Evolutionary conservation across 306 rosid genomes (phyloP).

Genomic region (Carpinus fangiana): DNA sequence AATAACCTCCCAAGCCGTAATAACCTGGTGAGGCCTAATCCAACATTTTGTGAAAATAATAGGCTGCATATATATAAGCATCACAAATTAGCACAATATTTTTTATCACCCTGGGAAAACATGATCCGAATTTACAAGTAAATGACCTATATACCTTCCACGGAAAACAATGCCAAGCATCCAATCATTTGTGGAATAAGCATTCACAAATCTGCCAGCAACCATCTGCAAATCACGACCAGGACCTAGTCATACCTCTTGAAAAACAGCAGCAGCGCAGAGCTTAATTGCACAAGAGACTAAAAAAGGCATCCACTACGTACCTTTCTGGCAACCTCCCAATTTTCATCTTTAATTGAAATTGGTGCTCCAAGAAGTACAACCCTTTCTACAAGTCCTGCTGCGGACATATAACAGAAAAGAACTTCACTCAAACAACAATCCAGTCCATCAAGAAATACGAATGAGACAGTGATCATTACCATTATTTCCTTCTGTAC

Average conservation of each 20-base stretch:
- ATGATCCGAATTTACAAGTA: conserved; percentile 14
- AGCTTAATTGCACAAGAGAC: neutral
- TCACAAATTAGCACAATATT: conserved; percentile 1
- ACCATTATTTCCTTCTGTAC: conserved; percentile 55
- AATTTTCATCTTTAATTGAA: conserved; percentile 52
- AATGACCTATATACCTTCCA: conserved; percentile 46
- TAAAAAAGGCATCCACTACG: neutral
- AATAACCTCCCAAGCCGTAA: neutral
- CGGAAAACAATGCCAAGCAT: conserved; percentile 62
- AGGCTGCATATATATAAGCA: conserved; percentile 1
- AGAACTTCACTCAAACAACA: conserved; percentile 19
- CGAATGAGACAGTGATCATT: conserved; percentile 21
- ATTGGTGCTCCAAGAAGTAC: conserved; percentile 77
- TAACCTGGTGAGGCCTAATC: neutral
- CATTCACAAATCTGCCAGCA: conserved; percentile 75
- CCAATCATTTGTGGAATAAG: conserved; percentile 62
- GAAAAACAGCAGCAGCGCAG: neutral
- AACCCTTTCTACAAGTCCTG: conserved; percentile 63
- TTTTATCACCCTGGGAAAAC: neutral
- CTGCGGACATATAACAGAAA: conserved; percentile 34
- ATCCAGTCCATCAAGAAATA: conserved; percentile 14
- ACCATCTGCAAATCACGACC: conserved; percentile 45
- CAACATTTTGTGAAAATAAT: neutral
- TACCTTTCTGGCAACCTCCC: conserved; percentile 61
- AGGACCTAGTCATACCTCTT: neutral